Percentiles rank a stretch among this genome's conserved stretches.
These are phyloP conservation scores for Nakazawaea ernobii DNA, from an alignment of 805 yeast species.

Conservation along the genomic window DNA sequence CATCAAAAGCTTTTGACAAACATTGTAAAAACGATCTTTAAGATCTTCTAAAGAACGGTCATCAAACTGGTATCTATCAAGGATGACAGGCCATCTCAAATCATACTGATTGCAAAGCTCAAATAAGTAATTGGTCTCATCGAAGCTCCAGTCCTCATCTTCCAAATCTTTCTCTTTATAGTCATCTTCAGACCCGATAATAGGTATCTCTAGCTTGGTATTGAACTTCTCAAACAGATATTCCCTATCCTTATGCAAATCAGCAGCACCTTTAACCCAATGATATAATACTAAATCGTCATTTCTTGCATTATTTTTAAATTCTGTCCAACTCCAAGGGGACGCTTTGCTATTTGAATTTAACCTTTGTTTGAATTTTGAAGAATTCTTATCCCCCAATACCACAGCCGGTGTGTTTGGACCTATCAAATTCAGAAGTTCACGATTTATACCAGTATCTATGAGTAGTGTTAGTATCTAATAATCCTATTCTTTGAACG, in stretches of 20 bases:
- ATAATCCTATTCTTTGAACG: not conserved
- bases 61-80: conserved; percentile 48
- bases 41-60: conserved; percentile 67
- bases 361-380: conserved; percentile 59
- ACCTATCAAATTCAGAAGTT: conserved; percentile 81
- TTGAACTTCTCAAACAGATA: conserved; percentile 75
- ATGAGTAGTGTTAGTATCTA: not conserved
- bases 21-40: conserved; percentile 72
- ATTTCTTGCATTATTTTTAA: conserved; percentile 46
- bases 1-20: conserved; percentile 51
- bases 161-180: conserved; percentile 43
- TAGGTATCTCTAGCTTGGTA: conserved; percentile 63
- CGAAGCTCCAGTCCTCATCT: conserved; percentile 60
- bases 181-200: conserved; percentile 53
- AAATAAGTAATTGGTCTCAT: conserved; percentile 77
- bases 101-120: conserved; percentile 55
- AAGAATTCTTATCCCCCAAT: conserved; percentile 38
- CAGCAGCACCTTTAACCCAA: conserved; percentile 80
- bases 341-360: conserved; percentile 58
- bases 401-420: conserved; percentile 81
- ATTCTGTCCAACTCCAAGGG: conserved; percentile 74
- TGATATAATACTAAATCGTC: conserved; percentile 58
- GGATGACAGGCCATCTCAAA: conserved; percentile 64
- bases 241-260: conserved; percentile 34
- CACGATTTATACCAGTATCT: conserved; percentile 78